phyloP scores from a whole-genome alignment of 148 eudicot genomes.

The Dysphania ambrosioides region DNA sequence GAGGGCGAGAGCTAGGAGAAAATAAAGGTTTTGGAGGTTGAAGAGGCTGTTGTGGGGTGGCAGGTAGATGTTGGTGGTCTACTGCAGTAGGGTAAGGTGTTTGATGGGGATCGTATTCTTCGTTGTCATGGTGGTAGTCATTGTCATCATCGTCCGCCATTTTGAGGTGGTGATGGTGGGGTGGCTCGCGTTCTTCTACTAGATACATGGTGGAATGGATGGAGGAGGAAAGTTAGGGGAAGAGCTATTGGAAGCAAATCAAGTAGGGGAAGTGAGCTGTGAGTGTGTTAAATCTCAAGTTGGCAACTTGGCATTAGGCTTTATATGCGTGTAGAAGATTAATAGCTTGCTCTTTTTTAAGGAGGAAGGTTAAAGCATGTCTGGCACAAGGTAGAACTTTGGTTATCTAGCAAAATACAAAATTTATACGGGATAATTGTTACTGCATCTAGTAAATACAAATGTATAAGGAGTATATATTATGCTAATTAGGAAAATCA shows the following conservation, averaged over 20 bases:
- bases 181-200: conserved; percentile 22
- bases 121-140: neutral
- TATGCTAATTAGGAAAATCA: too few species aligned
- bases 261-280: neutral
- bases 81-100: conserved; percentile 5
- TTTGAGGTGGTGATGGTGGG: conserved; percentile 33
- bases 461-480: too few species aligned
- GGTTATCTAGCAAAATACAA: too few species aligned
- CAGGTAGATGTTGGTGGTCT: neutral
- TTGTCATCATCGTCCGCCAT: conserved; percentile 27
- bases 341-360: neutral
- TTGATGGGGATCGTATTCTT: neutral
- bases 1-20: conserved; percentile 1
- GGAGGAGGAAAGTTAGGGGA: neutral
- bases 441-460: too few species aligned
- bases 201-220: conserved; percentile 16
- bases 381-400: too few species aligned
- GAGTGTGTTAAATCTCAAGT: neutral
- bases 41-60: conserved; percentile 24
- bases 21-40: conserved; percentile 17
- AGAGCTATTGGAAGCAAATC: neutral
- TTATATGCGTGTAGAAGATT: neutral
- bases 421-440: too few species aligned
- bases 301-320: neutral
- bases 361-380: too few species aligned